Evolutionary conservation across 495 filamentous ascomycete genomes (phyloP).

Genomic region (Physcia stellaris): DNA sequence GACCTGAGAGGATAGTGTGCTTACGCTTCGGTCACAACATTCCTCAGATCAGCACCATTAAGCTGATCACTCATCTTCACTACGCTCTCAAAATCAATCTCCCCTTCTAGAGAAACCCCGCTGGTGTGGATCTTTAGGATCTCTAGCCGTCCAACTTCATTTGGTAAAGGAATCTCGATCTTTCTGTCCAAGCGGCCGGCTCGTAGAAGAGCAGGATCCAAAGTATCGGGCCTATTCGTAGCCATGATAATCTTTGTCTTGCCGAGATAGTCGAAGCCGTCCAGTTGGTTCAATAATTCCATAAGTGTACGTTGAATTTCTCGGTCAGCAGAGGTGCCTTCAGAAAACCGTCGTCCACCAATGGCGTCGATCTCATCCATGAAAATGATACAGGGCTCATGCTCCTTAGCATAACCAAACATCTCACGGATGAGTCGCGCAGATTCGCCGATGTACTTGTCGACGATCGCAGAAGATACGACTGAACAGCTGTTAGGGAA

Average conservation of each 20-base stretch:
- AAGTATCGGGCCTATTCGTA: conserved; percentile 94
- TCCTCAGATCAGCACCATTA: conserved; percentile 94
- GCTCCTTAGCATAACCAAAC: conserved; percentile 99
- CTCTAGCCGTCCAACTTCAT: conserved; percentile 93
- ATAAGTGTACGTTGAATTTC: conserved; percentile 99
- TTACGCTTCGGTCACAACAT: conserved; percentile 97
- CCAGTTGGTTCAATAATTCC: conserved; percentile 97
- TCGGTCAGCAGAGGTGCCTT: conserved; percentile 94
- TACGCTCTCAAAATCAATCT: conserved; percentile 97
- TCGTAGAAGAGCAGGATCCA: conserved; percentile 87
- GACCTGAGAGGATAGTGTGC: too few species aligned
- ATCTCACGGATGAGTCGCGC: conserved; percentile 96
- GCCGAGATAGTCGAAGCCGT: conserved; percentile 97
- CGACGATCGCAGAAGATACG: conserved; percentile 98
- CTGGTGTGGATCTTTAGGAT: conserved; percentile 97
- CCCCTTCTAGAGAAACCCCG: conserved; percentile 75
- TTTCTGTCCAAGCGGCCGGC: conserved; percentile 93
- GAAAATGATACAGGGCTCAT: conserved; percentile 99
- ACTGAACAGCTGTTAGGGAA: conserved; percentile 39
- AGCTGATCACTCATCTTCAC: conserved; percentile 99
- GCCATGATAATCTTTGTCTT: conserved; percentile 99
- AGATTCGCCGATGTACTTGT: conserved; percentile 99
- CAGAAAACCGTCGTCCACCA: conserved; percentile 92
- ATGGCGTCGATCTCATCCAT: conserved; percentile 99
- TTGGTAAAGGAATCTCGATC: conserved; percentile 98